Conservation (phyloP, 352 stramenopile genomes). For the Pythium folliculosum region DNA sequence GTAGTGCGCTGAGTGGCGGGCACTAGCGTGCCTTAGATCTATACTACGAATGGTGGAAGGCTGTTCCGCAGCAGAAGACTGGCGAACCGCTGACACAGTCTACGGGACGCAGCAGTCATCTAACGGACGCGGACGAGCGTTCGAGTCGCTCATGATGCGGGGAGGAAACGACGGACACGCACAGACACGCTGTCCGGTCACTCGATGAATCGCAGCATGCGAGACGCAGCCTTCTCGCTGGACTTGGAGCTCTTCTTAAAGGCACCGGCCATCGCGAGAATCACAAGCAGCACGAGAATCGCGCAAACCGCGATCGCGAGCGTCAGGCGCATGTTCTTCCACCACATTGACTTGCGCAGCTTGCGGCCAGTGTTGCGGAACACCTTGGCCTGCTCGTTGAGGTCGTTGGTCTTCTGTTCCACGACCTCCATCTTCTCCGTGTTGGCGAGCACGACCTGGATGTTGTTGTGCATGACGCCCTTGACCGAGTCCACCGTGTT, state of each 20-base stretch:
- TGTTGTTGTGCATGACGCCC: constrained; percentile 87
- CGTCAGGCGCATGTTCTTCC: constrained; percentile 84
- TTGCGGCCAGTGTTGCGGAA: constrained; percentile 85
- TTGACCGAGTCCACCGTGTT: constrained; percentile 81
- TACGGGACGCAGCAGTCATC: not conserved
- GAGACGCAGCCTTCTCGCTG: constrained; percentile 18
- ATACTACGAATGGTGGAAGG: constrained; percentile 17
- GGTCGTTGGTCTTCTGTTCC: constrained; percentile 86
- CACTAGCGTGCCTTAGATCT: not conserved
- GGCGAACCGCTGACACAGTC: not conserved
- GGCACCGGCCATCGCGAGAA: constrained; percentile 68
- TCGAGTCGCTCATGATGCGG: not conserved
- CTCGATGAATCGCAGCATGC: constrained; percentile 29
- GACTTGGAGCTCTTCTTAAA: constrained; percentile 62
- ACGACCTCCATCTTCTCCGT: constrained; percentile 90
- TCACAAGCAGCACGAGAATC: constrained; percentile 75
- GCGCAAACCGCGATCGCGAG: constrained; percentile 60
- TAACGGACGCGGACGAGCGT: not conserved
- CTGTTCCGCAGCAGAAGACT: not conserved
- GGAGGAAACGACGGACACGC: constrained; percentile 4
- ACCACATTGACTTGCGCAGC: constrained; percentile 81
- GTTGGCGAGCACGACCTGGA: constrained; percentile 84
- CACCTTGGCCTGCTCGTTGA: constrained; percentile 87
- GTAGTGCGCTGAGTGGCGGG: not conserved
- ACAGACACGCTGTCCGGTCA: constrained; percentile 8